Evolutionary conservation across 2,329 filamentous ascomycete species (phyloP), one percentile per base, ranked within the genome.

Genomic region (Diaporthe ilicicola): DNA sequence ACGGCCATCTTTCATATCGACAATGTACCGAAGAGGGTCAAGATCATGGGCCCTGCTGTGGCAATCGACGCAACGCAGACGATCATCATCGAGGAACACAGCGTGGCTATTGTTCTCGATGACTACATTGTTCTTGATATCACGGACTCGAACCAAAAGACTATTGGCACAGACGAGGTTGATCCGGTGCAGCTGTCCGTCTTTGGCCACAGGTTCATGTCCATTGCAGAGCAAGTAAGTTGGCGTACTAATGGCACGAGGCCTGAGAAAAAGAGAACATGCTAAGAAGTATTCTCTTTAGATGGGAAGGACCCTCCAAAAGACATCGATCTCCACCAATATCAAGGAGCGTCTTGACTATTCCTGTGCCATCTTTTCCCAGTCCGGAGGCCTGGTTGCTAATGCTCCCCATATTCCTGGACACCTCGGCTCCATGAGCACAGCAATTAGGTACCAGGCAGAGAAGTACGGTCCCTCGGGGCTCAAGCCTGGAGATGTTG

Each of bases 131-230:
- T 66, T 51, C 62, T 66, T 53, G 62, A 66, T 4, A 37, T 66
- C 19, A 46, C 37, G 22, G 10, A 32, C 22, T 32, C 29, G 6
- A 44, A 69, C 19, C 91, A 51, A 34, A 42, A 46, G 53, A 48
- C 27, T 7, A 53, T 34, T 29, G 69, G 69, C 54, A 48, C 46
- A 24, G 64, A 59, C 22, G 64, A 68, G 10, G 64, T 71, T 17
- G 69, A 71, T n/a, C 69, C 69, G 12, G 92, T 94, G 74, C 86
- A 93, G 81, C 84, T 94, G 0, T 91, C 89, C 75, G 92, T 94
- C 66, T 94, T 94, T 76, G 91, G 90, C 0, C 91, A 94, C 78
- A 87, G 92, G 4, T 94, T 94, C 80, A 94, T 94, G 92, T 90
- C 91, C 4, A 93, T 94, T 76, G 92, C 92, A 2, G 92, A 94